Base-by-base conservation (phyloP, 2,329 filamentous ascomycete genomes). In the Hymenoscyphus albidus region DNA sequence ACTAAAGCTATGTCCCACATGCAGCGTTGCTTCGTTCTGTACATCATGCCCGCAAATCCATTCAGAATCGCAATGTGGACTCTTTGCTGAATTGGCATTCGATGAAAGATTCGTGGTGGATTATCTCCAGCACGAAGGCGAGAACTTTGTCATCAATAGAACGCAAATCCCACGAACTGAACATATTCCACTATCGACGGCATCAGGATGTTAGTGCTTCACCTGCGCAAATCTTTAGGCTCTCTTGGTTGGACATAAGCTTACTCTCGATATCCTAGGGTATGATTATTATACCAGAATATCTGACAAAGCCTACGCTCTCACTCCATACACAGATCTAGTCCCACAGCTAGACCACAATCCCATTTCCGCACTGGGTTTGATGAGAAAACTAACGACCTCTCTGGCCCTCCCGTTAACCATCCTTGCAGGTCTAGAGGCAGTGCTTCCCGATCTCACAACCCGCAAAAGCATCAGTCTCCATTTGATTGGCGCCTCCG, bases 201-300 rank as follows among this genome's bases (percentile, higher is more conserved):
- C 62, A 3, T 18, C 10, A 5, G 55, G 51, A 31, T 70, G 69
- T 54, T 5, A 54, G 48, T 54, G 3, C 3, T 54, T 54, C 35
- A 10, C 35, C 35, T 10, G 5, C 9, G 7, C n/a, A 18, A 18
- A 51, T 3, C 10, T 18, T 22, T 18, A n/a, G 3, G 16, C 10
- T 12, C 44, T 51, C 44, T 10, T 22, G 6, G 14, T 18, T 18
- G 16, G n/a, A 44, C 5, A 1, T 10, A 44, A 51, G 22, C 48
- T 54, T 54, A 54, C 48, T 54, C 22, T 54, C 13, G 3, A 5
- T 54, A n/a, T 27, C 48, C 48, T 13, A 54, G 48, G 48, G 69
- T 62, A 62, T 16, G 69, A 70, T 10, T 70, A 69, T 58, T 69
- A 64, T 61, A 69, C 64, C 7, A 44, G 38, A 7, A 61, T 69